Evolutionary conservation across 495 filamentous ascomycete species (phyloP), one percentile per base, ranked within the genome.

Genomic region (Xylaria cubensis): DNA sequence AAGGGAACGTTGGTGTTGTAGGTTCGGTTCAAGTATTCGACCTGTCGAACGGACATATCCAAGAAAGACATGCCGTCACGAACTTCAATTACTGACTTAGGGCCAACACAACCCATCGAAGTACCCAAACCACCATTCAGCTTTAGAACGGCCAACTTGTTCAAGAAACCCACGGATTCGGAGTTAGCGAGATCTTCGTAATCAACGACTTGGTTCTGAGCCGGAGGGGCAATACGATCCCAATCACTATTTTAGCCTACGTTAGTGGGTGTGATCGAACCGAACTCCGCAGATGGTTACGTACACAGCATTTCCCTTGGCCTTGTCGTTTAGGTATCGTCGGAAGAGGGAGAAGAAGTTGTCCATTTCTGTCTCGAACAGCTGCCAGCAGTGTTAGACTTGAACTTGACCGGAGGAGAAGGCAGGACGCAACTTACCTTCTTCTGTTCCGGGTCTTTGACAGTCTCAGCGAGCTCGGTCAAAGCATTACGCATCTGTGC

Each of bases 51-150:
- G 9, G 96, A 98, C 78, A 99, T 90, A 84, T 99, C 96, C 68
- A 99, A 89, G 91, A 99, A 99, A 74, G 96, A 98, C 96, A 98
- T 98, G 89, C 97, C 97, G 81, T 99, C 96, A 82, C 96, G 96
- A 82, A 99, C 96, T 85, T 99, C 96, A 78, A 99, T 99, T 75
- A 99, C 96, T 32, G 96, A 99, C 87, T 99, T 99, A 80, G 96
- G 96, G 71, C 96, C 96, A 75, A 99, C 96, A 81, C 96, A 99
- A 79, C 96, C 96, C 96, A 99, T 99, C 56, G 96, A 99, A 71
- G 96, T 99, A 89, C 96, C 96, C 69, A 99, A 92, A 86, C 96
- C 96, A 86, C 96, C 96, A 82, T 99, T 99, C 79, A 99, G 91
- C 91, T 99, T 99, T 79, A 99, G 90, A 13, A 99, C 97, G 41